Conservation (phyloP, 306 rosid species). For the Trifolium repens region DNA sequence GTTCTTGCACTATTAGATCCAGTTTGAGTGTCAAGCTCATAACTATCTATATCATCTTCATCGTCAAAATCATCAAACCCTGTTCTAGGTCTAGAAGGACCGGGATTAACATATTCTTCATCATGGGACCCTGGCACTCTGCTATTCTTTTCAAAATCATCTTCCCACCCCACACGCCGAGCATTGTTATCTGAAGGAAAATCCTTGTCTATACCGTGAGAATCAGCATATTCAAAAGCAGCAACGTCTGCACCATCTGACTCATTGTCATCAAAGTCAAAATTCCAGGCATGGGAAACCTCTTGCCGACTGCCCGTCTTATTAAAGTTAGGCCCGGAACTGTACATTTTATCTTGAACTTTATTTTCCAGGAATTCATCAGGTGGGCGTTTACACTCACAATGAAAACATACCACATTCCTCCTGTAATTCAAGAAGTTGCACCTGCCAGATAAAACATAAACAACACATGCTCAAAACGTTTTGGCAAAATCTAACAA, state of each 20-base stretch:
- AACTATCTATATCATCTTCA: constrained; percentile 89
- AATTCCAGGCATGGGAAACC: constrained; percentile 95
- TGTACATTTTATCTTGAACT: constrained; percentile 59
- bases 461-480: constrained; percentile 33
- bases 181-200: constrained; percentile 51
- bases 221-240: constrained; percentile 93
- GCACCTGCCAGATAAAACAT: constrained; percentile 70
- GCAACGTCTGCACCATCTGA: constrained; percentile 99
- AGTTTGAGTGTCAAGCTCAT: constrained; percentile 66
- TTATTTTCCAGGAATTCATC: constrained; percentile 77
- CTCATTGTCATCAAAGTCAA: constrained; percentile 93
- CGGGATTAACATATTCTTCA: constrained; percentile 56
- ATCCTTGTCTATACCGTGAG: constrained; percentile 56
- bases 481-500: constrained; percentile 26
- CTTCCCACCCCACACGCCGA: constrained; percentile 56
- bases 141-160: constrained; percentile 49
- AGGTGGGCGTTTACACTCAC: constrained; percentile 94
- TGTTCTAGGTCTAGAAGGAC: constrained; percentile 53
- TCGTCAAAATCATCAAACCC: constrained; percentile 97
- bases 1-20: constrained; percentile 48
- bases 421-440: constrained; percentile 97
- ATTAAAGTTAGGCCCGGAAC: constrained; percentile 57
- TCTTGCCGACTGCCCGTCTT: constrained; percentile 58
- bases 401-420: constrained; percentile 88
- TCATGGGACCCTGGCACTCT: constrained; percentile 53